Base-by-base conservation (phyloP, 495 filamentous ascomycete genomes). In the Chaetomium tenue region DNA sequence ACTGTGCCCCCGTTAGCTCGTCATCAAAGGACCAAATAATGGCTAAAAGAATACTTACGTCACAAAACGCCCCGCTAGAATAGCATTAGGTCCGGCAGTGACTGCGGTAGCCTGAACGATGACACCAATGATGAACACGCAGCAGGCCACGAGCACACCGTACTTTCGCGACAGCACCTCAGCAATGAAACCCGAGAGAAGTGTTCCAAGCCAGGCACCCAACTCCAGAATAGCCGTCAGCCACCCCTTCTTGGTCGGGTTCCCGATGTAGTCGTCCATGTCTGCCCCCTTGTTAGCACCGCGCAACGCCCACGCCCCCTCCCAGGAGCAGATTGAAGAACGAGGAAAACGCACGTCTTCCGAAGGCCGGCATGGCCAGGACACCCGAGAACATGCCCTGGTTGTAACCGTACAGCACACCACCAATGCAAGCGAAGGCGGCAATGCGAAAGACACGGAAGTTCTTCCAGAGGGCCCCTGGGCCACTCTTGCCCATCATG, bases 331-430 rank as follows among this genome's bases (percentile, higher is more conserved):
- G 26, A 20, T 15, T 4, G 50, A 13, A 5, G 0, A 18, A 0
- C 13, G 46, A 50, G 59, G 46, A 37, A 48, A 18, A 75, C 78
- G 57, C 67, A 81, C 79, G 81, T 44, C 75, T 67, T 55, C 77
- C 68, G 72, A 89, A 85, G 13, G 81, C 65, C 11, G 78, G 78
- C 86, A 89, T 89, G 56, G 83, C 81, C n/a, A 89, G 73, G 15
- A 89, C 82, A 62, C 88, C 87, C 40, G 84, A 85, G 79, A 93
- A 91, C 71, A 94, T 90, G 70, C 90, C 91, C 74, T 92, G 89
- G 72, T 91, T 90, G 77, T 91, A 90, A 16, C 88, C 80, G 57
- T 80, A 79, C n/a, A 82, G 63, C 20, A 85, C 78, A 58, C 91
- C 89, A 64, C 91, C 91, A 23, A 93, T 83, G 56, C 88, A 91